Conservation (phyloP, 2,329 filamentous ascomycete genomes). For the Cercospora zeina region DNA sequence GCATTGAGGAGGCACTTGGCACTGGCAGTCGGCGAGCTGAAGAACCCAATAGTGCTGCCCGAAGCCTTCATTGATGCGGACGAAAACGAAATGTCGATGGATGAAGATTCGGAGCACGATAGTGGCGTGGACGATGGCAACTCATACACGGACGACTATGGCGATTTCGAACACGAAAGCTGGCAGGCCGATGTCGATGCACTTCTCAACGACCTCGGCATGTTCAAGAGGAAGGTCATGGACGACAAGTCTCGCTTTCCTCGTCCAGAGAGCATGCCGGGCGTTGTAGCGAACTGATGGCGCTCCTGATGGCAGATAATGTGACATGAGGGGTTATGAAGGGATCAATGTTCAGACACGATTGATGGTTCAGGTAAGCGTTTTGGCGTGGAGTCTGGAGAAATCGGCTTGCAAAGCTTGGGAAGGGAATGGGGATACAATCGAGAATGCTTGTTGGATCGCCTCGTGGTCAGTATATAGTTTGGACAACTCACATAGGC, state of each 20-base stretch:
- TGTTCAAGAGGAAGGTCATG: conserved; percentile 82
- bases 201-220: conserved; percentile 73
- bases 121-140: conserved; percentile 54
- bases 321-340: neutral
- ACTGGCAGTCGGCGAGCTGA: conserved; percentile 79
- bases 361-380: conserved; percentile 12
- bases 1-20: conserved; percentile 83
- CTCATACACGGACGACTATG: conserved; percentile 51
- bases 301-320: neutral
- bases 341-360: neutral
- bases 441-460: neutral
- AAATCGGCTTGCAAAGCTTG: neutral
- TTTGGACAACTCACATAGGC: neutral
- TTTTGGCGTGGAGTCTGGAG: conserved; percentile 12
- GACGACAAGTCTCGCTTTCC: conserved; percentile 72
- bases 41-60: conserved; percentile 78
- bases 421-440: neutral
- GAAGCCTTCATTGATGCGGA: conserved; percentile 40
- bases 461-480: neutral
- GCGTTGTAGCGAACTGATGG: neutral
- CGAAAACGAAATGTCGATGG: conserved; percentile 43
- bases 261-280: conserved; percentile 15
- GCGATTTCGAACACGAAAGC: conserved; percentile 42
- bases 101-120: conserved; percentile 59
- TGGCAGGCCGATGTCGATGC: conserved; percentile 81